Evolutionary conservation across 805 yeast species (phyloP).

Genomic region (Lipomyces kockii): DNA sequence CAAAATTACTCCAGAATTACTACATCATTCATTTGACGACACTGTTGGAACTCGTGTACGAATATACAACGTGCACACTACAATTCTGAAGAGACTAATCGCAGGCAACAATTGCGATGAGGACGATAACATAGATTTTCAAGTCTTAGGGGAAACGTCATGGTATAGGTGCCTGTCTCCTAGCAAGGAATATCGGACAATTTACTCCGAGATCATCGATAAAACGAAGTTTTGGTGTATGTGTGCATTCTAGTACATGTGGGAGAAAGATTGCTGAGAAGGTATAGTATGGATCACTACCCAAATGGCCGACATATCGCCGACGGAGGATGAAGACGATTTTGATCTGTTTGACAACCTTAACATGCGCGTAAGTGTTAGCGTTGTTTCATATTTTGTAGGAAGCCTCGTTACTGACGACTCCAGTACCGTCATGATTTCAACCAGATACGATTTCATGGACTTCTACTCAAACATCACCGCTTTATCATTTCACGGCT

Average conservation of each 20-base stretch:
- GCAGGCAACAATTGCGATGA: neutral
- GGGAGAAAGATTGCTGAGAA: neutral
- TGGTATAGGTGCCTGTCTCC: conserved; percentile 29
- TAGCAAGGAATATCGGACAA: conserved; percentile 11
- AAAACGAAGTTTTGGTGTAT: conserved; percentile 32
- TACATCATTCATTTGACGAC: neutral
- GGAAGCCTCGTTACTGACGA: too few relatives aligned
- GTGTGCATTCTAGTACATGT: neutral
- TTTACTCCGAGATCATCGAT: conserved; percentile 16
- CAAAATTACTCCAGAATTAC: neutral
- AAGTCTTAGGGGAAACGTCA: conserved; percentile 25
- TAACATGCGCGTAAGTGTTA: conserved; percentile 12
- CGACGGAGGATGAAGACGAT: neutral
- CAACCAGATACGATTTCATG: conserved; percentile 9
- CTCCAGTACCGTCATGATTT: conserved; percentile 22
- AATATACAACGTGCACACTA: conserved; percentile 21
- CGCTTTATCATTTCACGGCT: conserved; percentile 26
- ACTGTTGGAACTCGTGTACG: conserved; percentile 16
- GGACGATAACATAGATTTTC: conserved; percentile 14
- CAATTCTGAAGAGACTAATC: conserved; percentile 7
- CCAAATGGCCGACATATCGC: conserved; percentile 13
- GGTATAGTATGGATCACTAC: conserved; percentile 23
- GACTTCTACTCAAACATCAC: conserved; percentile 17
- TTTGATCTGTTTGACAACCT: conserved; percentile 19
- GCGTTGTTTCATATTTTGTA: neutral